These are phyloP conservation scores for Lipomyces lipofer DNA, from an alignment of 805 yeast genomes.

Conservation along the genomic window DNA sequence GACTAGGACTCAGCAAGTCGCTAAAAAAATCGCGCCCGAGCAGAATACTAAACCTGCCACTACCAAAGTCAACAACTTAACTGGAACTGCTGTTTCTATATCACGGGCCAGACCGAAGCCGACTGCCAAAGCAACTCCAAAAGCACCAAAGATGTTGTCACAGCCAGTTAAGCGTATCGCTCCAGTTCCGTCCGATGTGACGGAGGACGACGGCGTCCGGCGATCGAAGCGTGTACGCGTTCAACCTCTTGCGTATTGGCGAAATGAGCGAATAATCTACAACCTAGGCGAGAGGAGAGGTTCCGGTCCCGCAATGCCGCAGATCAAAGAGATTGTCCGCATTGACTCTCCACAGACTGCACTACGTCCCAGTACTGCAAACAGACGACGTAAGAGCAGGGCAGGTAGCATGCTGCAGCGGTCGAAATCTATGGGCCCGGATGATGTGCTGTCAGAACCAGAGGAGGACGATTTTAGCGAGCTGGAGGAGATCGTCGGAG, in stretches of 20 bases:
- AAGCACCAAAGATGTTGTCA: not conserved
- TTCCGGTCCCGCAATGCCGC: constrained; percentile 32
- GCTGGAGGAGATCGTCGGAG: constrained; percentile 19
- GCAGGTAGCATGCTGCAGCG: not conserved
- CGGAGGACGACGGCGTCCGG: constrained; percentile 39
- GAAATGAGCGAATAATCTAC: constrained; percentile 73
- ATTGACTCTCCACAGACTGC: constrained; percentile 32
- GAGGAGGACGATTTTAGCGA: constrained; percentile 19
- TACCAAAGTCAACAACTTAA: no score
- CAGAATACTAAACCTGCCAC: no score
- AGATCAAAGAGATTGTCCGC: constrained; percentile 35
- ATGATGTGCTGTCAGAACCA: constrained; percentile 6
- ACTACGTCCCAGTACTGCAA: constrained; percentile 41
- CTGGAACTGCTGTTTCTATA: no score
- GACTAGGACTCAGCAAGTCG: not conserved
- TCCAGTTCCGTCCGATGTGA: not conserved
- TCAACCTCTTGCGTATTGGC: constrained; percentile 80
- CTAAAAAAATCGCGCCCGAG: not conserved
- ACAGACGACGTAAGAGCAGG: constrained; percentile 5
- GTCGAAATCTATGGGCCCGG: not conserved
- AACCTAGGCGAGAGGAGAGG: constrained; percentile 36
- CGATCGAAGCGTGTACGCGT: constrained; percentile 66
- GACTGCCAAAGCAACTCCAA: not conserved
- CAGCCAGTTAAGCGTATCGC: not conserved
- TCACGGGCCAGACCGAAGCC: not conserved